phyloP scores from a whole-genome alignment of 495 filamentous ascomycete species.

The Hypoxylon intermedium region DNA sequence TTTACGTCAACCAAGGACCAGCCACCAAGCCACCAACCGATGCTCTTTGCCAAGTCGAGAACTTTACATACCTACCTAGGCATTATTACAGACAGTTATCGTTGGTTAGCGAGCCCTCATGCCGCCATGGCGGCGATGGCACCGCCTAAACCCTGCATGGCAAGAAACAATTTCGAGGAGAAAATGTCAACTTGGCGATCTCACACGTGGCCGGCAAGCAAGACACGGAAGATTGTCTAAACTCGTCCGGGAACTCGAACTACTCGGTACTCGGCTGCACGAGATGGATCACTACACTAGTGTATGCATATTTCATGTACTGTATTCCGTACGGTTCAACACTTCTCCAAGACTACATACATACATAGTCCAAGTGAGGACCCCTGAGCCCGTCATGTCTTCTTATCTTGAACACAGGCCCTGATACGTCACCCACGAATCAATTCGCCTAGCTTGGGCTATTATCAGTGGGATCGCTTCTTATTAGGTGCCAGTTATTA shows the following conservation, averaged over 20 bases:
- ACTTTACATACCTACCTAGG: background rate
- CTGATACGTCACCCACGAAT: background rate
- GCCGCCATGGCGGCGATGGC: constrained; percentile 12
- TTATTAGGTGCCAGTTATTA: constrained; percentile 9
- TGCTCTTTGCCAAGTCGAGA: constrained; percentile 11
- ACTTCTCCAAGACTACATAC: too few relatives aligned
- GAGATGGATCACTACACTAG: too few relatives aligned
- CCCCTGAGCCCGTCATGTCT: background rate
- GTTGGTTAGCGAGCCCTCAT: constrained; percentile 1
- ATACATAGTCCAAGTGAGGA: background rate
- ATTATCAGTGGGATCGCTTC: background rate
- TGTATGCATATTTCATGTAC: too few relatives aligned
- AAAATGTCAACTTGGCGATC: constrained; percentile 29
- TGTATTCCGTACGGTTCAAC: too few relatives aligned
- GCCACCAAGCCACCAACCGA: constrained; percentile 16
- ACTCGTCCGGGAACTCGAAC: constrained; percentile 23
- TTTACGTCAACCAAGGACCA: constrained; percentile 17
- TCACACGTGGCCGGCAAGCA: constrained; percentile 37
- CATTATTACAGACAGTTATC: background rate
- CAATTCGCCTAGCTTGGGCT: background rate
- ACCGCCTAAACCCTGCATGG: constrained; percentile 7
- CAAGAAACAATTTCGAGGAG: constrained; percentile 2
- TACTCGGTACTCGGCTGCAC: constrained; percentile 34
- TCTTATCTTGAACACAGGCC: background rate
- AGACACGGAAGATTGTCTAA: constrained; percentile 31